Evolutionary conservation across 208 protist species (phyloP), one percentile per base, ranked within the genome.

Genomic region (Crithidia bombi): DNA sequence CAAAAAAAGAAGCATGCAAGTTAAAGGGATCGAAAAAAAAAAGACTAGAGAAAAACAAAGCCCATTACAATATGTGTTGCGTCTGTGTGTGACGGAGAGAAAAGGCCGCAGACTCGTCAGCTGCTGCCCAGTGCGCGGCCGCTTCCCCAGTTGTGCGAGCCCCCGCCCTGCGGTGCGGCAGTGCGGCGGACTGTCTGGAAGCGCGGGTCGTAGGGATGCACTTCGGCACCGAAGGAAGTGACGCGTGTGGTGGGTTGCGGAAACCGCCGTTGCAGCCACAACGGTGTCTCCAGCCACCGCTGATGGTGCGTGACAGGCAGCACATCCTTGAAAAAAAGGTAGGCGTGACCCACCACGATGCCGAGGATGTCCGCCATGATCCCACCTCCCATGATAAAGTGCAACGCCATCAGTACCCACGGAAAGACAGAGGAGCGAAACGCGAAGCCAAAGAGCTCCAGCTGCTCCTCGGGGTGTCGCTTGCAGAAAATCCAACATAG

Each of bases 401-500:
- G 85, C 43, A 97, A 83, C 19, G 75, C 73, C 49, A 91, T 71
- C 35, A 97, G 59, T 35, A 89, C 77, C 90, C 92, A 97, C 21
- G 92, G 92, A 61, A 97, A 97, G 9, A 86, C 73, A 17, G 68
- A 70, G 28, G 92, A 83, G 36, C 74, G 68, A 64, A 95, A 97
- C 14, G 85, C 77, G 54, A 97, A 97, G 30, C 80, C 81, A 59
- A 91, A 95, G 25, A 97, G 68, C 3, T 70, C 78, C 36, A 95
- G 75, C 23, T 65, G 65, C 43, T 82, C 44, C 50, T 83, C 77
- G 0, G 86, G 82, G 68, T 95, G 80, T 23, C 92, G 87, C 73
- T 93, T 93, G 81, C 90, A 97, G 59, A 91, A 94, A n/a, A 95
- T 78, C 90, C 92, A 97, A 69, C 88, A 93, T 21, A 97, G 78